A percentile compares a stretch with the other conserved stretches of the same genome.
Evolutionary conservation across 2,329 filamentous ascomycete species (phyloP).

Genomic region (Knufia petricola): DNA sequence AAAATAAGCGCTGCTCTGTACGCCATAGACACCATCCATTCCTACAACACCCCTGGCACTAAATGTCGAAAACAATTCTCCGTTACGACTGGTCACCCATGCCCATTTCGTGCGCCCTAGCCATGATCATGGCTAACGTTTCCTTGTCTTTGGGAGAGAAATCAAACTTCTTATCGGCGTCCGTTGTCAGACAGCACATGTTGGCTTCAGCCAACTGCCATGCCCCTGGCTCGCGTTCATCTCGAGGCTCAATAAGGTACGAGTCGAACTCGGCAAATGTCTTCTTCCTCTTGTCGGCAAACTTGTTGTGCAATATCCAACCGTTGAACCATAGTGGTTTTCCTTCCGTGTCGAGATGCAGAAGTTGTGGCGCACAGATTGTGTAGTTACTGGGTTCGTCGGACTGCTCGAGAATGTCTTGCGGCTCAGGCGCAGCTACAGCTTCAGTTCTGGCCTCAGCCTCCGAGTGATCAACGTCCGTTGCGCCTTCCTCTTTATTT

Average conservation of each 20-base stretch:
- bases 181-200: conserved; percentile 22
- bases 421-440: not conserved
- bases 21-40: not conserved
- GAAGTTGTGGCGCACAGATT: conserved; percentile 38
- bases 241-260: conserved; percentile 21
- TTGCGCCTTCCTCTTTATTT: conserved; percentile 10
- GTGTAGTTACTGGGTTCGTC: conserved; percentile 23
- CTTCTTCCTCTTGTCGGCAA: conserved; percentile 28
- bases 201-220: conserved; percentile 23
- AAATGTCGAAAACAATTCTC: not conserved
- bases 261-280: conserved; percentile 30
- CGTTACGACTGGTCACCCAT: conserved; percentile 6
- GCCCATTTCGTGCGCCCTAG: conserved; percentile 19
- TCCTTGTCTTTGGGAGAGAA: conserved; percentile 17
- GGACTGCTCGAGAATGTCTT: not conserved
- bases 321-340: conserved; percentile 41
- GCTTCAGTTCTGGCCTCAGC: not conserved
- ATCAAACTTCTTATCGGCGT: conserved; percentile 17
- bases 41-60: not conserved
- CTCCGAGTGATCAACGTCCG: conserved; percentile 3
- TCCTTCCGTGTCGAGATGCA: conserved; percentile 35
- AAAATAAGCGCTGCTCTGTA: too few relatives aligned
- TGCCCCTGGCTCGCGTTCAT: conserved; percentile 19
- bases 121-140: conserved; percentile 19
- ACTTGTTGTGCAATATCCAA: conserved; percentile 36